Evolutionary conservation across 2,329 filamentous ascomycete genomes (phyloP).

Genomic region (Colletotrichum cereale): DNA sequence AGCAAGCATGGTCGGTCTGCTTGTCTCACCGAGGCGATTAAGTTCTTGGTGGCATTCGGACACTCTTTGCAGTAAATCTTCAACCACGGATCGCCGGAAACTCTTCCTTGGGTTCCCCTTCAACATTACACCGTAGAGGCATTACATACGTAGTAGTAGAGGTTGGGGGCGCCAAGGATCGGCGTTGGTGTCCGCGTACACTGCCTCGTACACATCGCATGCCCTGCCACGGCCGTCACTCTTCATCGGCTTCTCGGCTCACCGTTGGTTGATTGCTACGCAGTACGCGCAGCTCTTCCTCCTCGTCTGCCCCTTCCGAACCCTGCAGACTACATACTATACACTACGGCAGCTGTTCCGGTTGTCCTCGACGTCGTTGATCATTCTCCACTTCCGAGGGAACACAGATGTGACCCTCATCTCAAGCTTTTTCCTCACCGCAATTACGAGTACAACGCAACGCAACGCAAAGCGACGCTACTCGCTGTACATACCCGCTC

Average conservation of each 20-base stretch:
- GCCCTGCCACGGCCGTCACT: slow-evolving; percentile 12
- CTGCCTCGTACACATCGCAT: not conserved
- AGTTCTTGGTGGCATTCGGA: slow-evolving; percentile 4
- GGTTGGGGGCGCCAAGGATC: slow-evolving; percentile 8
- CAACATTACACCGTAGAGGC: no score
- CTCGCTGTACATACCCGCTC: no score
- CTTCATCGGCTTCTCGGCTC: not conserved
- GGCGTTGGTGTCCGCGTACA: slow-evolving; percentile 23
- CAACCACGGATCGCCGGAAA: not conserved
- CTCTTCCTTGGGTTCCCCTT: no score
- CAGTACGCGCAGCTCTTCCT: not conserved
- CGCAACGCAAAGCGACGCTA: no score
- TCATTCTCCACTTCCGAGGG: slow-evolving; percentile 20
- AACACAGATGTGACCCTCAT: slow-evolving; percentile 19
- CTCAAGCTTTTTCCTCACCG: not conserved
- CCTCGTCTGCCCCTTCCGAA: not conserved
- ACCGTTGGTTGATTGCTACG: not conserved
- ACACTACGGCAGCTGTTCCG: slow-evolving; percentile 3
- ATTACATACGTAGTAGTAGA: no score
- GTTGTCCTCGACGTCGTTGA: slow-evolving; percentile 14
- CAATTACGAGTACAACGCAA: not conserved
- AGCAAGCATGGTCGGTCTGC: not conserved
- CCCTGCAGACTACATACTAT: not conserved
- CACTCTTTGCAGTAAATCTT: not conserved
- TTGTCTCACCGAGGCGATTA: not conserved